phyloP scores from a whole-genome alignment of 2,329 filamentous ascomycete genomes.

The Colletotrichum tofieldiae region DNA sequence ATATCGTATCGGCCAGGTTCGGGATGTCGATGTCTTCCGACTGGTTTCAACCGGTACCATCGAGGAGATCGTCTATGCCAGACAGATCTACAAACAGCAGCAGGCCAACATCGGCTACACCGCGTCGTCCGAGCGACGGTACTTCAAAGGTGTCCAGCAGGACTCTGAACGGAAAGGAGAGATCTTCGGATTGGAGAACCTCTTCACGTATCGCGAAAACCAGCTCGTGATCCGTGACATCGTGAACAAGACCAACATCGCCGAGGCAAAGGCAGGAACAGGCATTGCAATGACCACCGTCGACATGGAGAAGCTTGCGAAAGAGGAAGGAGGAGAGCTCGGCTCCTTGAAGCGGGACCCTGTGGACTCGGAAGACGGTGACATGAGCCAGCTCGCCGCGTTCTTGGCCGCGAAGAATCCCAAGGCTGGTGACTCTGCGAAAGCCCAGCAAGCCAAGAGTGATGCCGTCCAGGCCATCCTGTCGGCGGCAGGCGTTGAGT shows the following conservation, averaged over 20 bases:
- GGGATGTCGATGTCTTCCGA: slow-evolving; percentile 96
- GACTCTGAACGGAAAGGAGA: slow-evolving; percentile 88
- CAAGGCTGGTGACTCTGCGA: slow-evolving; percentile 59
- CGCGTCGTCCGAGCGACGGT: slow-evolving; percentile 90
- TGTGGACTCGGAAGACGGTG: slow-evolving; percentile 68
- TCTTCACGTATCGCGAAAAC: slow-evolving; percentile 86
- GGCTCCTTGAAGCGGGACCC: slow-evolving; percentile 62
- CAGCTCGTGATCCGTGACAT: slow-evolving; percentile 92
- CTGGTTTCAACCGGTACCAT: slow-evolving; percentile 93
- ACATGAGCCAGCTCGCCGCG: slow-evolving; percentile 71
- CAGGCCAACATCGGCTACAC: slow-evolving; percentile 98
- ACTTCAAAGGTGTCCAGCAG: slow-evolving; percentile 95
- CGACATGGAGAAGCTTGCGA: slow-evolving; percentile 75
- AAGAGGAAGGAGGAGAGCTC: slow-evolving; percentile 65
- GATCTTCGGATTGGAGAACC: slow-evolving; percentile 90
- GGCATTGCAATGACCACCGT: slow-evolving; percentile 87
- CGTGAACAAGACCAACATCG: slow-evolving; percentile 98
- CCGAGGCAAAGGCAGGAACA: slow-evolving; percentile 89
- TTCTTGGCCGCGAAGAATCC: slow-evolving; percentile 59
- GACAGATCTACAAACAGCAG: slow-evolving; percentile 99
- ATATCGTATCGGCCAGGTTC: slow-evolving; percentile 92
- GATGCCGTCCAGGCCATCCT: slow-evolving; percentile 93
- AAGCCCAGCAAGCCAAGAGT: slow-evolving; percentile 65
- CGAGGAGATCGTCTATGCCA: slow-evolving; percentile 96
- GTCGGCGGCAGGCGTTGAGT: slow-evolving; percentile 88